phyloP scores from a whole-genome alignment of 2,329 filamentous ascomycete species.

The Bipolaris bicolor region DNA sequence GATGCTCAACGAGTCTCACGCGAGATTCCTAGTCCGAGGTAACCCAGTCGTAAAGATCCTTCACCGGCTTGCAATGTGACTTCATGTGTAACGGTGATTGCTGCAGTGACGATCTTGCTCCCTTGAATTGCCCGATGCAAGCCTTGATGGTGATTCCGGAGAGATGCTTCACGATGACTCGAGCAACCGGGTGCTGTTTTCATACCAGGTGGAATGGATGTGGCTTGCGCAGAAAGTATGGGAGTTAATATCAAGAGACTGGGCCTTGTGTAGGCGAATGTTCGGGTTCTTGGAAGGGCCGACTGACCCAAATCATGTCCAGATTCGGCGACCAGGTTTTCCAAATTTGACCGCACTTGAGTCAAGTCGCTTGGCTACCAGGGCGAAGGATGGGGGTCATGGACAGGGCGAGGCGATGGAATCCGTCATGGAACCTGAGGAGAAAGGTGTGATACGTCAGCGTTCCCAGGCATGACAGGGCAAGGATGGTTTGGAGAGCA shows the following conservation, averaged over 20 bases:
- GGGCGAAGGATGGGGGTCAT: not conserved
- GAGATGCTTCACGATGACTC: not conserved
- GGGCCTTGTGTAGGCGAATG: constrained; percentile 5
- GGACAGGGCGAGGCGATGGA: not conserved
- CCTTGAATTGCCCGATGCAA: not conserved
- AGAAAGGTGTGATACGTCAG: not conserved
- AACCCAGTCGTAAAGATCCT: not conserved
- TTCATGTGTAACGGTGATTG: constrained; percentile 1
- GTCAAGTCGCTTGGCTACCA: not conserved
- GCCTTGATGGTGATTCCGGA: not conserved
- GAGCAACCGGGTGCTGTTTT: not conserved
- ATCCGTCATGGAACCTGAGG: not conserved
- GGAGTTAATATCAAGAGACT: constrained; percentile 29
- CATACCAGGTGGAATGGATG: not conserved
- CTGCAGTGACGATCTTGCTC: constrained; percentile 18
- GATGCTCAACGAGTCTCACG: not conserved
- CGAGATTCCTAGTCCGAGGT: not conserved
- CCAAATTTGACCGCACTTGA: constrained; percentile 9
- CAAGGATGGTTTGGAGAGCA: not conserved
- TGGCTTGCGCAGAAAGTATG: constrained; percentile 26
- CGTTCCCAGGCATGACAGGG: not conserved
- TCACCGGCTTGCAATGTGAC: not conserved
- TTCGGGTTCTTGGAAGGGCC: constrained; percentile 19
- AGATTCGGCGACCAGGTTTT: constrained; percentile 10
- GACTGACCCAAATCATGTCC: constrained; percentile 23